Base-by-base conservation (phyloP, 2,329 filamentous ascomycete genomes). In the Xylaria sp. region DNA sequence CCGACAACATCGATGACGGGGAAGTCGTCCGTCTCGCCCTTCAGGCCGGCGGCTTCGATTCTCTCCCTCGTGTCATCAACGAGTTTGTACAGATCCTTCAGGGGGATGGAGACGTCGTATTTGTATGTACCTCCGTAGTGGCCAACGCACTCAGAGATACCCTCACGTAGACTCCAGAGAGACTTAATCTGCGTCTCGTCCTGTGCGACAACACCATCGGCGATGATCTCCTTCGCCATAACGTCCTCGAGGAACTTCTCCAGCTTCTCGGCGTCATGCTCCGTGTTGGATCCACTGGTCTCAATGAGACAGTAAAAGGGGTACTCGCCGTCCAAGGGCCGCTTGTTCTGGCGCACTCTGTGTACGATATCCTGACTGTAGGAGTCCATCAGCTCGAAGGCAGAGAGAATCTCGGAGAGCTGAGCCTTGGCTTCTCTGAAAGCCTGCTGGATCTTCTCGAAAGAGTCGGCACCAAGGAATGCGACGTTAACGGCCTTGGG, bases 81-180 rank as follows among this genome's bases (percentile, higher is more conserved):
- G 35, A 99, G 80, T 67, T 84, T 80, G 77, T 99, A 99, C 69
- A 99, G 85, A 66, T 96, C 88, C 10, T 83, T 76, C 34, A 99
- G 82, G 1, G 94, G 94, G 66, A 99, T 96, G 5, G 94, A 97
- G 37, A 99, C 82, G 71, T 99, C 94, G 74, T 99, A 99, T 78
- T 99, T 99, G 83, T 99, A 99, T 7, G 94, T 92, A 50, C 92
- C 94, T 60, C 94, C 95, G 76, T 89, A 91, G 74, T 97, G 92
- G 63, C 90, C 90, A 30, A 95, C 80, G 51, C 88, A 87, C 77
- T 99, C 94, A 0, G 92, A 88, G 67, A 99, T 91, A 67, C 92
- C 91, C 79, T 99, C 94, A 64, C 94, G 86, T 86, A 92, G 97
- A 60, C 84, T 82, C 94, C 94, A 99, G 55, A 99, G 82, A 2